These are phyloP conservation scores for Pinus albicaulis DNA, from an alignment of 75 land plant genomes.

Conservation along the genomic window DNA sequence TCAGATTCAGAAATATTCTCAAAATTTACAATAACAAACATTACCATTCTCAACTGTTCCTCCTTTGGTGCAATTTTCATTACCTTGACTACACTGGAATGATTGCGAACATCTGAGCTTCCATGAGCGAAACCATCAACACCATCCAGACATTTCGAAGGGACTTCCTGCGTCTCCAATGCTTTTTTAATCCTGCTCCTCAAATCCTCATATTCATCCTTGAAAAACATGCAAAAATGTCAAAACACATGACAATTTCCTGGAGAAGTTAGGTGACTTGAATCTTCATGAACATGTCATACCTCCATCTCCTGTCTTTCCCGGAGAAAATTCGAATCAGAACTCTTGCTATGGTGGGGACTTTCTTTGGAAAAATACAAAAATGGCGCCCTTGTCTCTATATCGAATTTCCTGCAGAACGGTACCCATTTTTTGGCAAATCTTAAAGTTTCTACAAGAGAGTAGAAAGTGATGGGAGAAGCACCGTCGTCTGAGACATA, in stretches of 20 bases:
- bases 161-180: slow-evolving; percentile 2
- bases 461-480: slow-evolving; percentile 8
- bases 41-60: no score
- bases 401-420: slow-evolving; percentile 3
- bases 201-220: neutral
- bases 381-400: neutral
- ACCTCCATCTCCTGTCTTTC: neutral
- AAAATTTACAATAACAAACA: no score
- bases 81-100: slow-evolving; percentile 6
- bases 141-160: neutral
- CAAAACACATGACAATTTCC: neutral
- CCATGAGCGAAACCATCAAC: neutral
- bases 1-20: no score
- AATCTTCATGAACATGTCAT: neutral
- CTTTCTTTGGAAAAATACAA: neutral
- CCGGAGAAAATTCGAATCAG: neutral
- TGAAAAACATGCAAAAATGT: neutral
- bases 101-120: neutral
- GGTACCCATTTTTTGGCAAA: slow-evolving; percentile 14
- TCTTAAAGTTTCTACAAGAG: neutral
- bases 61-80: no score
- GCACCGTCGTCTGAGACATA: slow-evolving; percentile 19
- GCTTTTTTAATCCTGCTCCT: neutral
- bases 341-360: neutral
- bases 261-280: neutral